phyloP scores from a whole-genome alignment of 495 filamentous ascomycete species.

The Penicillium cosmopolitanum region DNA sequence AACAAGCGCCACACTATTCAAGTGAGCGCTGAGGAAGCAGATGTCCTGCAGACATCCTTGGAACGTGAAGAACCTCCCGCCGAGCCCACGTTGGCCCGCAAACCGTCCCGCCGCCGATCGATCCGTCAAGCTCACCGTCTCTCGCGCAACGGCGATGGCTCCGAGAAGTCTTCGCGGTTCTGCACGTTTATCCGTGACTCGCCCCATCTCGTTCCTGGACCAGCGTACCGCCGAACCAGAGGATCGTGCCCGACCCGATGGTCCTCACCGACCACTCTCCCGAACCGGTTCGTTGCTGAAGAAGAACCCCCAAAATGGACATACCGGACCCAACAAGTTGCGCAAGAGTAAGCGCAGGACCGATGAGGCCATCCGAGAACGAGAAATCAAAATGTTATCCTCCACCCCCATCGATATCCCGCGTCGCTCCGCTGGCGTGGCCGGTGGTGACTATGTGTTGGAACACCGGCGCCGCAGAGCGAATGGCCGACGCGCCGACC shows the following conservation, averaged over 20 bases:
- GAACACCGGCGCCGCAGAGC: slow-evolving; percentile 67
- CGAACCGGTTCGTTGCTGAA: slow-evolving; percentile 68
- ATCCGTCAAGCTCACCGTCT: slow-evolving; percentile 45
- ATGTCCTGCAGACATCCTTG: slow-evolving; percentile 29
- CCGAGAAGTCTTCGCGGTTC: slow-evolving; percentile 31
- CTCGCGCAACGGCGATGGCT: slow-evolving; percentile 34
- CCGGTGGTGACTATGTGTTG: slow-evolving; percentile 40
- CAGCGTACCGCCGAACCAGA: slow-evolving; percentile 21
- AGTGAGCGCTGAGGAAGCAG: slow-evolving; percentile 41
- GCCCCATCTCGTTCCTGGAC: slow-evolving; percentile 27
- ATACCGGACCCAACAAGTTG: slow-evolving; percentile 43
- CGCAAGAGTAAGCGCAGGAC: slow-evolving; percentile 78
- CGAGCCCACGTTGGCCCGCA: slow-evolving; percentile 39
- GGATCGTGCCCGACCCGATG: slow-evolving; percentile 12
- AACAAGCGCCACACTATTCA: slow-evolving; percentile 55
- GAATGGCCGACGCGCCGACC: slow-evolving; percentile 60
- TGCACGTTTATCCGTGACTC: slow-evolving; percentile 39
- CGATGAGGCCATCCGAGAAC: slow-evolving; percentile 74
- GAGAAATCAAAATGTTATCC: slow-evolving; percentile 84
- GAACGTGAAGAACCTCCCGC: slow-evolving; percentile 28
- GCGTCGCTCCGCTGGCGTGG: slow-evolving; percentile 57
- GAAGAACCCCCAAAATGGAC: slow-evolving; percentile 39
- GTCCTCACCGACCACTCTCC: slow-evolving; percentile 34
- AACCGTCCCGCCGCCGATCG: slow-evolving; percentile 46
- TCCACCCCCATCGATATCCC: slow-evolving; percentile 65